Conservation (phyloP, 305 asterid genomes). For the Fraxinus floribunda region DNA sequence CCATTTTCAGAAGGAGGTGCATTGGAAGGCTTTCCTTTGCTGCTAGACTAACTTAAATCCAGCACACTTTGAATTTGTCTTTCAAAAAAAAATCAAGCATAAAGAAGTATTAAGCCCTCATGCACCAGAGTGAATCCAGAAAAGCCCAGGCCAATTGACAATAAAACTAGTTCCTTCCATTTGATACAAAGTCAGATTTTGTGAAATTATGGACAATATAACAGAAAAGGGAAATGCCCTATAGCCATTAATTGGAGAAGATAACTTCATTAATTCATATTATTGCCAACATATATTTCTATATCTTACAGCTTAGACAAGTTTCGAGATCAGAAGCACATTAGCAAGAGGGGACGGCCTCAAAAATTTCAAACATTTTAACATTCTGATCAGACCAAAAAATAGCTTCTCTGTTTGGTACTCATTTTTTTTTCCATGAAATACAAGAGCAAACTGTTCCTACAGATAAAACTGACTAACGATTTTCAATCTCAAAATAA, state of each 20-base stretch:
- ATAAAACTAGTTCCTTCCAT: neutral
- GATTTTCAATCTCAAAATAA: neutral
- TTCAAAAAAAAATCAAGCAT: neutral
- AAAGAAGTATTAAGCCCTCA: neutral
- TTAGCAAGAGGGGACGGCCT: neutral
- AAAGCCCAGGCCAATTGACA: neutral
- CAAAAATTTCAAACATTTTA: neutral
- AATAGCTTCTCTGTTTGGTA: constrained; percentile 1
- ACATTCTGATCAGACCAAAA: neutral
- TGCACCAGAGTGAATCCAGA: constrained; percentile 2
- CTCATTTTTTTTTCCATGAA: neutral
- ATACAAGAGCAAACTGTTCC: neutral
- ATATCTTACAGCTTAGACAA: neutral
- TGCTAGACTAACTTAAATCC: constrained; percentile 5
- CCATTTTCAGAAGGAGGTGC: neutral
- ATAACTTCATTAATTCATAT: neutral
- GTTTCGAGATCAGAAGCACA: neutral
- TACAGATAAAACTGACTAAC: neutral
- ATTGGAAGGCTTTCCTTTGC: neutral
- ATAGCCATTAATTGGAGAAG: neutral
- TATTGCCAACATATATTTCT: neutral
- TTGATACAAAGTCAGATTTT: neutral
- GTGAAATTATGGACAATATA: neutral
- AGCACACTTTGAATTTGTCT: constrained; percentile 8
- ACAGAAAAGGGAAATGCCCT: neutral